Conservation (phyloP, 2,329 filamentous ascomycete species). For the Apiospora saccharicola region DNA sequence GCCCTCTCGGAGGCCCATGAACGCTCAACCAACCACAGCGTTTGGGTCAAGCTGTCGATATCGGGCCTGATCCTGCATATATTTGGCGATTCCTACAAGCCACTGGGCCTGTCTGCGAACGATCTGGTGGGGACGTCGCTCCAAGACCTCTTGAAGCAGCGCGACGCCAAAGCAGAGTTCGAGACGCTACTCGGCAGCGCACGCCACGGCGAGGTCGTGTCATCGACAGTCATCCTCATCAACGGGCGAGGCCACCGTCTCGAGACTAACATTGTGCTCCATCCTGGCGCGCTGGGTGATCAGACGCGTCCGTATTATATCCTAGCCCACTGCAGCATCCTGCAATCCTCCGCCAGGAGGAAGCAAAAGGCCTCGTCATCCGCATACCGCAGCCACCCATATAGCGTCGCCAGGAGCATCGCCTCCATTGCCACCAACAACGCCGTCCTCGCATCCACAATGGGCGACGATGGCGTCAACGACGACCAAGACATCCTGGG, state of each 20-base stretch:
- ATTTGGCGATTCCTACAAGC: conserved; percentile 6
- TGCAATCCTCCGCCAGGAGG: neutral
- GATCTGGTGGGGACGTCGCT: conserved; percentile 15
- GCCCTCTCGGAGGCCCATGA: neutral
- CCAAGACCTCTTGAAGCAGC: conserved; percentile 1
- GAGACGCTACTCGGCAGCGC: neutral
- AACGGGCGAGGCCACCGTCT: conserved; percentile 10
- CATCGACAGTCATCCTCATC: conserved; percentile 1
- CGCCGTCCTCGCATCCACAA: neutral
- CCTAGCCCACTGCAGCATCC: conserved; percentile 17
- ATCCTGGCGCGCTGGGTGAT: neutral
- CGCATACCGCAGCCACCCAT: neutral
- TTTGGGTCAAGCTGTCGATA: conserved; percentile 23
- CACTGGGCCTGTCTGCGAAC: neutral
- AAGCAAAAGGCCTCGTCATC: neutral
- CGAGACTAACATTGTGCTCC: neutral
- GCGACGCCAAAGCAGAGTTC: neutral
- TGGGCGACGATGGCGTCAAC: neutral
- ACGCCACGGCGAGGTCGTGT: neutral
- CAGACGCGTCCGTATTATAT: neutral
- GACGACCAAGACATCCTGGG: neutral
- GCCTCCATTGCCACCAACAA: conserved; percentile 1
- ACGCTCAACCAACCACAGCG: conserved; percentile 4
- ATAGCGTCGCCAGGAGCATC: neutral
- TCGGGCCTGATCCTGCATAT: conserved; percentile 22